Conservation (phyloP, 441 rosid genomes). For the Aleurites moluccanus region DNA sequence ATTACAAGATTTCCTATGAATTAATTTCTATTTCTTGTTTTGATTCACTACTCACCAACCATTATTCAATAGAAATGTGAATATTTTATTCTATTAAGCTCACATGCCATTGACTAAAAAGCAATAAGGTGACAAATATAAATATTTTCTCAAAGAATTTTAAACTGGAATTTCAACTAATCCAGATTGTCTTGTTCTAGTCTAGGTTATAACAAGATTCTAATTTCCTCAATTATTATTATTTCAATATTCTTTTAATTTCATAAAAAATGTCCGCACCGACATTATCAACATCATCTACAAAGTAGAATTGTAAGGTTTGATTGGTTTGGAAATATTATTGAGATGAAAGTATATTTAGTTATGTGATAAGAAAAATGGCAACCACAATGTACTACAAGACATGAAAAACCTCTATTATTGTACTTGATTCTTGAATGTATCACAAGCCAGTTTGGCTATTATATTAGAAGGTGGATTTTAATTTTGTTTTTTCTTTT, state of each 20-base stretch:
- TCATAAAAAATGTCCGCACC: background rate
- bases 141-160: background rate
- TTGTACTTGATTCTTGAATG: background rate
- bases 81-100: background rate
- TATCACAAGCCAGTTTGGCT: background rate
- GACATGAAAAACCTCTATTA: slow-evolving; percentile 1
- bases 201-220: background rate
- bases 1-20: background rate
- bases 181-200: background rate
- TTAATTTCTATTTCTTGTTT: no score
- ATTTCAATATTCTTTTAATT: no score
- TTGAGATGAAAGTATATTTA: no score
- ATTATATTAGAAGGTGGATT: background rate
- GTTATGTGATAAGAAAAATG: background rate
- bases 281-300: background rate
- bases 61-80: background rate
- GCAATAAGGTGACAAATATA: background rate
- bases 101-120: background rate
- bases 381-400: background rate
- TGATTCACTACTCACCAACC: no score
- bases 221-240: background rate
- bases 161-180: background rate
- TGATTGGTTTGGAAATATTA: background rate
- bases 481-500: no score
- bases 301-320: background rate